phyloP scores from a whole-genome alignment of 2,329 filamentous ascomycete genomes.

The Calcarisporium arbuscula region DNA sequence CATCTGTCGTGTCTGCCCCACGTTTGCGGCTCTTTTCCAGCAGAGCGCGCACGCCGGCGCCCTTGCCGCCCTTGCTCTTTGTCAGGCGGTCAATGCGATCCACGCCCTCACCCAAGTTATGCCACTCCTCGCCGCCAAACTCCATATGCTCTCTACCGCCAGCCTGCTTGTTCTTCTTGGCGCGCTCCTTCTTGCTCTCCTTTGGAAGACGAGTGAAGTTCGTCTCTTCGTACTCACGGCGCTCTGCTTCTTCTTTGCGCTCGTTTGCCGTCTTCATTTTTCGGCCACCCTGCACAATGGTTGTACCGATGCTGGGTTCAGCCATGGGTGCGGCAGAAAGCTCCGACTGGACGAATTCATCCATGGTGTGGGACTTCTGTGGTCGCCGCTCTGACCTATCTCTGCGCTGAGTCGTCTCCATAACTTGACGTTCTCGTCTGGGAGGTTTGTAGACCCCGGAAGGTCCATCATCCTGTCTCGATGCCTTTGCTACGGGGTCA shows the following conservation, averaged over 20 bases:
- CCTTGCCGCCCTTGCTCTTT: constrained; percentile 52
- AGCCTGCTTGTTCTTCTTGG: constrained; percentile 53
- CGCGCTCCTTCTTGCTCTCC: constrained; percentile 78
- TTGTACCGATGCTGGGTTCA: constrained; percentile 87
- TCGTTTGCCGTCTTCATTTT: constrained; percentile 72
- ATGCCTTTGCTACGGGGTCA: constrained; percentile 22
- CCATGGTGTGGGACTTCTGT: constrained; percentile 74
- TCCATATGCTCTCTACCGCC: constrained; percentile 53
- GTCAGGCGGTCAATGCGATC: constrained; percentile 84
- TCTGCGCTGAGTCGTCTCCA: constrained; percentile 62
- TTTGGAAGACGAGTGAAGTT: constrained; percentile 86
- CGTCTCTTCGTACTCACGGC: constrained; percentile 80
- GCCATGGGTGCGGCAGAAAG: constrained; percentile 75
- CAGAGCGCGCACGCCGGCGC: constrained; percentile 51
- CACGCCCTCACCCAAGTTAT: constrained; percentile 73
- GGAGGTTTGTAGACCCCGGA: constrained; percentile 84
- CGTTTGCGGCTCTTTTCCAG: constrained; percentile 86
- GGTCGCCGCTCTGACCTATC: constrained; percentile 56
- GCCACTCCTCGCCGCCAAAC: constrained; percentile 90
- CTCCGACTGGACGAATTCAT: constrained; percentile 86
- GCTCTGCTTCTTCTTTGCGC: constrained; percentile 70
- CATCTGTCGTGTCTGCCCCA: constrained; percentile 60
- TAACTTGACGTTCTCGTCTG: constrained; percentile 76
- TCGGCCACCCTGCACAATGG: constrained; percentile 72
- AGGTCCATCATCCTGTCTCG: constrained; percentile 24